Conservation (phyloP, 148 eudicot genomes). For the Suaeda aralocaspica region DNA sequence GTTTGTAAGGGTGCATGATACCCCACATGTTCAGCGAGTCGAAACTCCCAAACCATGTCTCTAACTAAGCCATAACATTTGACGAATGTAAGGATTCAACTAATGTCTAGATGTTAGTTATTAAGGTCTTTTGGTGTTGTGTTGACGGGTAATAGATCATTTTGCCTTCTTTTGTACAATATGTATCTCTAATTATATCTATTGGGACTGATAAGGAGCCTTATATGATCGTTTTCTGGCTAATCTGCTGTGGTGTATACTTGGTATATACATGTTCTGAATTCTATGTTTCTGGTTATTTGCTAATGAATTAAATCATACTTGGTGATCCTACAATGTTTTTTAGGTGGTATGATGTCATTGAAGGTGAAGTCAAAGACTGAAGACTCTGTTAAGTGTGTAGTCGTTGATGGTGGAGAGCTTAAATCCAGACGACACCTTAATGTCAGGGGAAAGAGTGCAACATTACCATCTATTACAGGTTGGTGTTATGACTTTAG, state of each 20-base stretch:
- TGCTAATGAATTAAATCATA: not conserved
- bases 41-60: too few relatives aligned
- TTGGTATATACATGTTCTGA: not conserved
- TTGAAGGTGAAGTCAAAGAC: constrained; percentile 85
- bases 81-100: not conserved
- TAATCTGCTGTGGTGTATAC: not conserved
- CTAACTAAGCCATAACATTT: not conserved
- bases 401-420: constrained; percentile 97
- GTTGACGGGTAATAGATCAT: not conserved
- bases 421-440: constrained; percentile 95
- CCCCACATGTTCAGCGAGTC: not conserved
- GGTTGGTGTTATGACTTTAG: constrained; percentile 38
- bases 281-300: not conserved
- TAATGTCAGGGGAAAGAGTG: constrained; percentile 98
- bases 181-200: not conserved
- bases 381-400: constrained; percentile 84
- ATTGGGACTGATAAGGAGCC: not conserved
- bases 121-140: not conserved
- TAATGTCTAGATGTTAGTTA: not conserved
- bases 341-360: constrained; percentile 98
- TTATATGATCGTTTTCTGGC: not conserved
- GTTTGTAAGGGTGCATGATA: too few relatives aligned
- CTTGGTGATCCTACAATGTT: constrained; percentile 11
- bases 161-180: not conserved
- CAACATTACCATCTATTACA: constrained; percentile 94